These are phyloP conservation scores for Rostrohypoxylon terebratum DNA, from an alignment of 495 filamentous ascomycete genomes.

Conservation along the genomic window DNA sequence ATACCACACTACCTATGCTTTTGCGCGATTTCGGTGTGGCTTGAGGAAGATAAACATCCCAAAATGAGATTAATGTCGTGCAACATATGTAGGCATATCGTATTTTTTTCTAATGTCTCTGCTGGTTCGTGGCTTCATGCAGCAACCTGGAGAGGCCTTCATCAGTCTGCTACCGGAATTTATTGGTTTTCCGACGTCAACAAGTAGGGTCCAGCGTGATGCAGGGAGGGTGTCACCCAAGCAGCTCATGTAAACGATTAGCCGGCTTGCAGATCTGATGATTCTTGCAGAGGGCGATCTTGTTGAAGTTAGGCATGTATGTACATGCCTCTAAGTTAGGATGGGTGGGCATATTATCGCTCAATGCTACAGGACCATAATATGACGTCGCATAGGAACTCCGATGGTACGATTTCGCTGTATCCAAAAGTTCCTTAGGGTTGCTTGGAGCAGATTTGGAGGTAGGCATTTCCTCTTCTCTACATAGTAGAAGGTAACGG, in stretches of 20 bases:
- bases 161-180: constrained; percentile 40
- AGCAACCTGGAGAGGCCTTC: constrained; percentile 8
- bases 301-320: constrained; percentile 30
- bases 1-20: constrained; percentile 4
- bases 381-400: constrained; percentile 37
- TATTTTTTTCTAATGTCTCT: constrained; percentile 9
- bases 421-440: constrained; percentile 19
- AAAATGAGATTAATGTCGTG: constrained; percentile 34
- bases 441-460: constrained; percentile 19
- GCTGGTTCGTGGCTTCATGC: constrained; percentile 28
- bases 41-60: constrained; percentile 19
- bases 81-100: constrained; percentile 36
- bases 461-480: constrained; percentile 33
- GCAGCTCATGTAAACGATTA: constrained; percentile 27
- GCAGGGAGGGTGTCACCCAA: constrained; percentile 32
- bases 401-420: constrained; percentile 43
- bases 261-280: constrained; percentile 29
- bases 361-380: constrained; percentile 33
- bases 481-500: constrained; percentile 18
- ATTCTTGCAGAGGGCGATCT: constrained; percentile 30
- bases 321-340: constrained; percentile 21
- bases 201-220: constrained; percentile 33
- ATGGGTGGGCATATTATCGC: constrained; percentile 30
- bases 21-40: constrained; percentile 38
- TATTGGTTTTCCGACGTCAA: constrained; percentile 21